phyloP scores from a whole-genome alignment of 108 stramenopile species.

The Fragilaria crotonensis region DNA sequence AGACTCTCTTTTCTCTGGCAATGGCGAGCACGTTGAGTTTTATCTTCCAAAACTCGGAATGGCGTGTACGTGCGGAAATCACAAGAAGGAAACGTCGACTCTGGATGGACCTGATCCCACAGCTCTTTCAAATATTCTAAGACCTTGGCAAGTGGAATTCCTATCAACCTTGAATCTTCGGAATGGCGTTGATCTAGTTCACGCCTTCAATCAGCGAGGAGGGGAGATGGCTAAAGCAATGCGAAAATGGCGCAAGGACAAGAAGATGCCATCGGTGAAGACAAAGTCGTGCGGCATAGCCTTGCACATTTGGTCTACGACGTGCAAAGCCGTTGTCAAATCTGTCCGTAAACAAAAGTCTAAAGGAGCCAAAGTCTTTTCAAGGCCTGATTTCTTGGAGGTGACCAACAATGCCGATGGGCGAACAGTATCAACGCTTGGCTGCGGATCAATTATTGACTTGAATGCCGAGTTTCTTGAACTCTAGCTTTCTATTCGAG shows the following conservation, averaged over 20 bases:
- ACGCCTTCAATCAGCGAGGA: conserved; percentile 16
- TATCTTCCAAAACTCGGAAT: conserved; percentile 68
- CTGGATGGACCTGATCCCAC: conserved; percentile 15
- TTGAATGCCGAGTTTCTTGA: not conserved
- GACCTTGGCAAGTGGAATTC: conserved; percentile 59
- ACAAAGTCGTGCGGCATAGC: conserved; percentile 50
- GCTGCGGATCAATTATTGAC: conserved; percentile 6
- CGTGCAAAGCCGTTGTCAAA: conserved; percentile 31
- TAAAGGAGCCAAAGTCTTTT: conserved; percentile 1
- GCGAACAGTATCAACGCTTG: conserved; percentile 4
- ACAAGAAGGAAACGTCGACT: not conserved
- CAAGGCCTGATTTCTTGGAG: conserved; percentile 16
- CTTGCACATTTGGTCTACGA: conserved; percentile 47
- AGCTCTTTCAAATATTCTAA: conserved; percentile 34
- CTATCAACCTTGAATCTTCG: conserved; percentile 19
- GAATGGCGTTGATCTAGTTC: conserved; percentile 29
- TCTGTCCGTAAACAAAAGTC: conserved; percentile 33
- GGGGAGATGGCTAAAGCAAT: conserved; percentile 28
- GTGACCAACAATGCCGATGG: conserved; percentile 7
- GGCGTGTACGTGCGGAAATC: conserved; percentile 55
- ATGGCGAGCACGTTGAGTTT: conserved; percentile 58
- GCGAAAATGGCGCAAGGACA: conserved; percentile 32
- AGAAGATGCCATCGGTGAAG: conserved; percentile 19
- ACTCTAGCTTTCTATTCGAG: no score
- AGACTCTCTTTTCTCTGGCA: conserved; percentile 51